Evolutionary conservation across 768 basidiomycete species (phyloP).

Genomic region (Krasilnikovozyma curviuscula): DNA sequence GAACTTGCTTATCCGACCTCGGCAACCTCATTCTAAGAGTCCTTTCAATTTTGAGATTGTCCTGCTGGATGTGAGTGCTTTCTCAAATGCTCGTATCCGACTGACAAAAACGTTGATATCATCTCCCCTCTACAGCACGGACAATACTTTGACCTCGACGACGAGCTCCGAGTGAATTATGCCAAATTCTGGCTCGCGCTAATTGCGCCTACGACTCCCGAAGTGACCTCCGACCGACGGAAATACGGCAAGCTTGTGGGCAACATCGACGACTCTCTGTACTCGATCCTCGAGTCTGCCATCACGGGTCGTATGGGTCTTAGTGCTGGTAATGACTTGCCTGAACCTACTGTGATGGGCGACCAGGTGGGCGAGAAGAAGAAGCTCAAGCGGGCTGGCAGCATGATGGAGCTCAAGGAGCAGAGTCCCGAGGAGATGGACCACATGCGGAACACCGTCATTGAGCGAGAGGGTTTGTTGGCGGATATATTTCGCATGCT

Average conservation of each 20-base stretch:
- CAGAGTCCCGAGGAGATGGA: constrained; percentile 54
- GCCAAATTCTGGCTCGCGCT: constrained; percentile 58
- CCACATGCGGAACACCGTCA: constrained; percentile 60
- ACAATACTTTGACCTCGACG: constrained; percentile 74
- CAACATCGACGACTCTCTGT: constrained; percentile 64
- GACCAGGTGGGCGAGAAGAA: neutral
- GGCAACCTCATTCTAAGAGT: constrained; percentile 41
- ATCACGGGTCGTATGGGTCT: constrained; percentile 9
- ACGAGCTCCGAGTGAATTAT: constrained; percentile 57
- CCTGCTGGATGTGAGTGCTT: constrained; percentile 78
- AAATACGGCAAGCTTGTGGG: constrained; percentile 82
- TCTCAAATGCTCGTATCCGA: too few relatives aligned
- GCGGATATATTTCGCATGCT: constrained; percentile 72
- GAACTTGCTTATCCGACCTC: constrained; percentile 74
- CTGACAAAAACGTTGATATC: too few relatives aligned
- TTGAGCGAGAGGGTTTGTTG: constrained; percentile 62
- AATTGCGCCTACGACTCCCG: constrained; percentile 49
- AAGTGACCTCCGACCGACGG: constrained; percentile 46
- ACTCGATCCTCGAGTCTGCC: constrained; percentile 10
- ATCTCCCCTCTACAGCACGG: too few relatives aligned
- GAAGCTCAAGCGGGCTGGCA: constrained; percentile 3
- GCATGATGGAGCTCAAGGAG: constrained; percentile 15
- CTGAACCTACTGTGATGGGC: neutral
- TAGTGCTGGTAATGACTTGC: neutral
- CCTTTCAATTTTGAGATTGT: constrained; percentile 94